A percentile compares a stretch with the other conserved stretches of the same genome.
phyloP scores from a whole-genome alignment of 768 basidiomycete genomes.

The Russula earlei region DNA sequence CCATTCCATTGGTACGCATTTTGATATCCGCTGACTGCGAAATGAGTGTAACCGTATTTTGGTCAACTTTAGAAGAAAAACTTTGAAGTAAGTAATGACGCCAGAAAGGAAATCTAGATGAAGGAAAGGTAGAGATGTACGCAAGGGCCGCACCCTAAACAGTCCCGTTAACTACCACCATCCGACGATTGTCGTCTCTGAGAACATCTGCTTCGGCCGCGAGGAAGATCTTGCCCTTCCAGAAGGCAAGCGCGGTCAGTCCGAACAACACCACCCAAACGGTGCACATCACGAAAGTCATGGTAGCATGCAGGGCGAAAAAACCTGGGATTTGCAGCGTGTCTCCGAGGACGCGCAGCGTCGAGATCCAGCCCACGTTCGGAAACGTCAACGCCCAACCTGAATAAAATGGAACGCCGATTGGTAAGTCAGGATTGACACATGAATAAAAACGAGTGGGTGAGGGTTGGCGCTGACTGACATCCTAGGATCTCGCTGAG shows the following conservation, averaged over 20 bases:
- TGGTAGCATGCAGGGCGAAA: conserved; percentile 31
- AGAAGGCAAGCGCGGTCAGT: conserved; percentile 34
- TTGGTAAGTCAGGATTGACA: neutral
- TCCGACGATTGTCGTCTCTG: conserved; percentile 26
- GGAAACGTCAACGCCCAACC: conserved; percentile 42
- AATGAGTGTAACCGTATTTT: neutral
- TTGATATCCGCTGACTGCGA: neutral
- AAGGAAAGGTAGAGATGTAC: neutral
- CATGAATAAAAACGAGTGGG: neutral
- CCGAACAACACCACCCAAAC: conserved; percentile 35
- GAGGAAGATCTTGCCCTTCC: conserved; percentile 36
- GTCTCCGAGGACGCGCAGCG: conserved; percentile 33
- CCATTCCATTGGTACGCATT: neutral
- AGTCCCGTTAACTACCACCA: neutral
- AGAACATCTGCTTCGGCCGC: conserved; percentile 35
- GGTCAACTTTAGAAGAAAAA: neutral
- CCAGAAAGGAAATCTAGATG: too few relatives aligned
- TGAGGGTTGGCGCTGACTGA: conserved; percentile 16
- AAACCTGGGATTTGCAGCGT: conserved; percentile 34
- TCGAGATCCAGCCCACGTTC: conserved; percentile 40
- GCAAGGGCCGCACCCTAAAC: neutral
- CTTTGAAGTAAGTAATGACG: neutral
- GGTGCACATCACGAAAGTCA: conserved; percentile 32
- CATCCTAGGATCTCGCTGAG: conserved; percentile 40
- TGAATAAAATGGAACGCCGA: conserved; percentile 9